Evolutionary conservation across 306 rosid genomes (phyloP), one percentile per base, ranked within the genome.

Genomic region (Styphnolobium japonicum): DNA sequence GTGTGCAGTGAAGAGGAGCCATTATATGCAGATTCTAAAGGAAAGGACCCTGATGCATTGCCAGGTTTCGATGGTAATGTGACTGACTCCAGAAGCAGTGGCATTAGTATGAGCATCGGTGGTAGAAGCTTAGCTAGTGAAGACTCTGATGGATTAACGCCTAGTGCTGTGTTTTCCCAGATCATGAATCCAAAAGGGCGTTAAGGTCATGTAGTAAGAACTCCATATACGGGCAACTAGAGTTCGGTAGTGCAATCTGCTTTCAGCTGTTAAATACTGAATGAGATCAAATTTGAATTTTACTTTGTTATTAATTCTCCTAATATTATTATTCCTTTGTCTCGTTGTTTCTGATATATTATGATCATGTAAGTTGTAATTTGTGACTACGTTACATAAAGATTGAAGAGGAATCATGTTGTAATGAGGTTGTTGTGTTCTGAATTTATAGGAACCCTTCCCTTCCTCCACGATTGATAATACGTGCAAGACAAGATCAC

Each of bases 101-200:
- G 98, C 23, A 89, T 96, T 67, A 93, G 94, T 39, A 91, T 96
- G 98, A 96, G 99, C 90, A 87, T 96, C 0, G 99, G 98, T 43
- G 97, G 97, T n/a, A 89, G 97, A 78, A 96, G 99, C 91, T 86
- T 96, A 67, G 98, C 99, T 7, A 96, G 99, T 66, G 92, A 87
- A 84, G 98, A 93, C 84, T 96, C 99, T 8, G 98, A 96, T 58
- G 99, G 99, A 11, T 79, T 96, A 88, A 96, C 99, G 22, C 97
- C 99, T 3, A 96, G 99, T 82, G 92, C 99, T 19, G 99, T 96
- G 15, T 96, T 96, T 83, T 96, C 99, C 21, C 99, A 96, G 86
- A 96, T 96, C 88, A 93, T 96, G 98, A 91, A 96, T 88, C 99
- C 99, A 1, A 96, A 96, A 84, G 99, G 99, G 40, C 99, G 99